These are phyloP conservation scores for Trichoderma citrinoviride DNA, from an alignment of 2,329 filamentous ascomycete species.

Conservation along the genomic window DNA sequence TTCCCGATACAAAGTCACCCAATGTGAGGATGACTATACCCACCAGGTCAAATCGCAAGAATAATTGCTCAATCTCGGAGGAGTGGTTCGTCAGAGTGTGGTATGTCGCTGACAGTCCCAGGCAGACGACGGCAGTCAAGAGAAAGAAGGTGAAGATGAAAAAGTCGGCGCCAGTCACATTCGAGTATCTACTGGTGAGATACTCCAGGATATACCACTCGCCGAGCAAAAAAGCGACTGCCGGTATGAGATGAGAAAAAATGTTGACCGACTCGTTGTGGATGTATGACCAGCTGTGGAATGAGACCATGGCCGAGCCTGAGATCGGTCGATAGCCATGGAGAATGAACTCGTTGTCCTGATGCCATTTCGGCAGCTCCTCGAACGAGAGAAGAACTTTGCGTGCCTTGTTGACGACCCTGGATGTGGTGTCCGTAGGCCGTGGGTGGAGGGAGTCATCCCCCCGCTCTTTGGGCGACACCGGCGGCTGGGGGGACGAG, in stretches of 20 bases:
- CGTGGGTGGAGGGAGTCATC: neutral
- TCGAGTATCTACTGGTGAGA: neutral
- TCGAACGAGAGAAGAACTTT: slow-evolving; percentile 1
- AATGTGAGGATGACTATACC: slow-evolving; percentile 8
- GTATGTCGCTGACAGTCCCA: slow-evolving; percentile 7
- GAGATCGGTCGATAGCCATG: slow-evolving; percentile 15
- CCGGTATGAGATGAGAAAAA: slow-evolving; percentile 6
- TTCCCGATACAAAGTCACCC: slow-evolving; percentile 9
- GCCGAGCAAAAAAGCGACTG: slow-evolving; percentile 1
- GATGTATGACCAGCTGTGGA: slow-evolving; percentile 12
- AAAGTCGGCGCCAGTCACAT: neutral
- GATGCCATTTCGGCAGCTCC: slow-evolving; percentile 12
- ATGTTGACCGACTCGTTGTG: slow-evolving; percentile 12
- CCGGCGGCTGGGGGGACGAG: neutral
- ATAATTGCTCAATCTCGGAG: neutral
- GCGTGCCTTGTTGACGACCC: neutral
- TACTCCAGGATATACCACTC: slow-evolving; percentile 8
- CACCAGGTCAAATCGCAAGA: neutral
- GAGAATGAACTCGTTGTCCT: slow-evolving; percentile 13
- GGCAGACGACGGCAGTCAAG: neutral
- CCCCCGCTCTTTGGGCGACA: neutral
- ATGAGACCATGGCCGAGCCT: slow-evolving; percentile 3
- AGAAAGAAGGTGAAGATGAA: slow-evolving; percentile 11
- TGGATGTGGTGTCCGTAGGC: neutral
- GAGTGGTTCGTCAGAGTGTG: slow-evolving; percentile 8